These are phyloP conservation scores for Eucalyptus cloeziana DNA, from an alignment of 345 rosid species.

Conservation along the genomic window DNA sequence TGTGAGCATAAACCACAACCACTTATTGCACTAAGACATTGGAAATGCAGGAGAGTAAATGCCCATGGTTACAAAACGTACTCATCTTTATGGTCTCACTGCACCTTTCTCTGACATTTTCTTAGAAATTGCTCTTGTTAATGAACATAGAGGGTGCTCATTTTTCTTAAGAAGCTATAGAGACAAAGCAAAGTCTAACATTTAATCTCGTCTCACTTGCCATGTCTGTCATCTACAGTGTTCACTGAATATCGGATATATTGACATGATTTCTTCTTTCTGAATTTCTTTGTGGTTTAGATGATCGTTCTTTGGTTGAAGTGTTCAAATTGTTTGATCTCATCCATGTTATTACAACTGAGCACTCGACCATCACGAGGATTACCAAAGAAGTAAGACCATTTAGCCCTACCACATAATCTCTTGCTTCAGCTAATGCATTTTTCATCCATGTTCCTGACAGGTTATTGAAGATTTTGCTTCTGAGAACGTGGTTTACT, in stretches of 20 bases:
- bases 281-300: constrained; percentile 9
- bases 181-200: not conserved
- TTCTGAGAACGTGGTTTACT: constrained; percentile 74
- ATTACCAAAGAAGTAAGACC: constrained; percentile 67
- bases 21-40: not conserved
- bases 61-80: not conserved
- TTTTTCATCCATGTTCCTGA: not conserved
- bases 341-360: constrained; percentile 74
- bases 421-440: not conserved
- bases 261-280: not conserved
- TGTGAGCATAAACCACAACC: not conserved
- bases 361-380: constrained; percentile 69
- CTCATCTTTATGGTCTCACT: not conserved
- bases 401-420: not conserved
- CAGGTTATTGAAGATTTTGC: constrained; percentile 97
- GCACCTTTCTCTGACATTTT: not conserved
- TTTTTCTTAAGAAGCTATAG: not conserved
- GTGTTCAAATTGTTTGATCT: constrained; percentile 89
- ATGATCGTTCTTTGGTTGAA: constrained; percentile 59
- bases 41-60: not conserved
- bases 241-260: not conserved
- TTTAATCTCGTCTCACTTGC: not conserved
- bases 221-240: not conserved
- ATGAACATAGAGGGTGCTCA: not conserved
- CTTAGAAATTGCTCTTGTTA: not conserved